phyloP scores from a whole-genome alignment of 2,329 filamentous ascomycete species.

The Phoma sp. region DNA sequence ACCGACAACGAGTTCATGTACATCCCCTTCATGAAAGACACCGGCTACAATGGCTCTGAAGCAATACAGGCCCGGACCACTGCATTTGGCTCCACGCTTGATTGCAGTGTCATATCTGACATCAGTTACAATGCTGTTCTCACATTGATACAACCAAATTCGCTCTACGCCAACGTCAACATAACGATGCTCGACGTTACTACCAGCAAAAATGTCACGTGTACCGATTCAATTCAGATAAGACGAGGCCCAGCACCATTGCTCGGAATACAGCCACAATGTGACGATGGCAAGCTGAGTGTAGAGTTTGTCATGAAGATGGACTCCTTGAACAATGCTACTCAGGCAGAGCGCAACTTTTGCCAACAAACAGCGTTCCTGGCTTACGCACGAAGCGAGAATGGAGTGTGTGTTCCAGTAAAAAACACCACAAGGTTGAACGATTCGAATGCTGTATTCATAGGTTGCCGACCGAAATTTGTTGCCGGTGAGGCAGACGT shows the following conservation, averaged over 20 bases:
- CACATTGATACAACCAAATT: too few species aligned
- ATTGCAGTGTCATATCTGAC: background rate
- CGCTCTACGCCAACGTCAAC: background rate
- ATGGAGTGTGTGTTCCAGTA: background rate
- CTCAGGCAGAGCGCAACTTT: background rate
- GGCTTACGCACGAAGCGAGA: background rate
- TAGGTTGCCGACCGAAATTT: constrained; percentile 48
- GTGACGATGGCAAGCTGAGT: background rate
- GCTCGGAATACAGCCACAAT: background rate
- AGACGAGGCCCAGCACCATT: background rate
- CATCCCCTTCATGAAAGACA: constrained; percentile 48
- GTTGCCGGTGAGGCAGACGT: constrained; percentile 43
- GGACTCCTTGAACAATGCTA: background rate
- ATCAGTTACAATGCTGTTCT: background rate
- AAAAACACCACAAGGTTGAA: background rate
- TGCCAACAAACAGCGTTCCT: background rate
- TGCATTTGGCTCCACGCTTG: background rate
- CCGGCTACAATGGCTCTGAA: background rate
- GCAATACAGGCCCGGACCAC: background rate
- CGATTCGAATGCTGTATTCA: constrained; percentile 27
- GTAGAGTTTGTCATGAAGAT: background rate
- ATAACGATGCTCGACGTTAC: background rate
- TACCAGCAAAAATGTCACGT: background rate
- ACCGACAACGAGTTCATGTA: constrained; percentile 55
- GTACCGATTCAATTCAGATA: background rate